Conservation (phyloP, 1,139 yeast genomes). For the Pichia sp. region DNA sequence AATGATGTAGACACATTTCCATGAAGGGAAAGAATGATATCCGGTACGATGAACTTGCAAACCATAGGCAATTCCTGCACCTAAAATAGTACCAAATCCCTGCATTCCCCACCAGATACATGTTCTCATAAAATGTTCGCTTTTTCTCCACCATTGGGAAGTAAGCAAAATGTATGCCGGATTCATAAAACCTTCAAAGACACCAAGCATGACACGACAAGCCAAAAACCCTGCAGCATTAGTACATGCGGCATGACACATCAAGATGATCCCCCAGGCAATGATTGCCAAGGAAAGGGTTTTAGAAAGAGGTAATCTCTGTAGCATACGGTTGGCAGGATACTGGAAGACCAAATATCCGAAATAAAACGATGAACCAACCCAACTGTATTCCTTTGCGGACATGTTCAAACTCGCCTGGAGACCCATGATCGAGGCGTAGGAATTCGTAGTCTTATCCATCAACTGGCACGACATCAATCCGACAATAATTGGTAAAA, state of each 20-base stretch:
- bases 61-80: conserved; percentile 52
- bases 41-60: conserved; percentile 34
- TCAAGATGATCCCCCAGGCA: conserved; percentile 42
- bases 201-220: conserved; percentile 46
- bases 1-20: conserved; percentile 44
- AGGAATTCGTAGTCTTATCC: conserved; percentile 59
- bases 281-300: conserved; percentile 31
- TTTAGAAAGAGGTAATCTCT: conserved; percentile 24
- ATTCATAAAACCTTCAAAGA: conserved; percentile 51
- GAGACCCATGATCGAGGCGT: conserved; percentile 49
- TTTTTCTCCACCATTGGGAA: conserved; percentile 49
- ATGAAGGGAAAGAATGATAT: conserved; percentile 31
- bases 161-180: conserved; percentile 59
- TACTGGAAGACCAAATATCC: conserved; percentile 21
- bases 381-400: conserved; percentile 34
- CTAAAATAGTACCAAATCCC: conserved; percentile 53
- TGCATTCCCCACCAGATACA: conserved; percentile 49
- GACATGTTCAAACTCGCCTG: conserved; percentile 40
- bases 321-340: conserved; percentile 22
- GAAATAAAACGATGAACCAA: conserved; percentile 21
- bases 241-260: conserved; percentile 38
- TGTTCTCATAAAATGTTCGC: conserved; percentile 49
- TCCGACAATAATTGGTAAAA: conserved; percentile 51
- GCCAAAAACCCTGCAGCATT: conserved; percentile 37
- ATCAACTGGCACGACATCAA: conserved; percentile 55